Evolutionary conservation across 768 basidiomycete species (phyloP), one percentile per base, ranked within the genome.

Genomic region (Termitomyces sp.): DNA sequence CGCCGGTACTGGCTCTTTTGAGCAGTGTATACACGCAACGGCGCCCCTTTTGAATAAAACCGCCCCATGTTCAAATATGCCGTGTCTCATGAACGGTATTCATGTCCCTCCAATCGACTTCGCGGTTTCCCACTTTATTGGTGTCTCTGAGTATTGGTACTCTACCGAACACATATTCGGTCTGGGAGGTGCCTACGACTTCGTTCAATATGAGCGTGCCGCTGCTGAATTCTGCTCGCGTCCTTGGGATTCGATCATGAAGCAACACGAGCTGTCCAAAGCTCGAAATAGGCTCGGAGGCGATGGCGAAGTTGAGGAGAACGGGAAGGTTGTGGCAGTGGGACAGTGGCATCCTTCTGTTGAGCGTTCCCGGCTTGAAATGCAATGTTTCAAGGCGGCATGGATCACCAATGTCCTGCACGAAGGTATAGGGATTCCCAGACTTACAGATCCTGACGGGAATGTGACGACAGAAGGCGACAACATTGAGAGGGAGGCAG

Each of bases 361-460:
- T 56, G 95, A 95, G 68, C 71, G 91, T 37, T 82, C 90, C 23
- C 82, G 96, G 46, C 73, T 99, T 57, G 84, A 96, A 73, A 91
- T 96, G 90, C 97, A 98, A 68, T 99, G 97, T 69, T 99, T 99
- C 85, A 99, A 99, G 71, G 94, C 96, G 1, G 95, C 97, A 2
- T 99, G 97, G 97, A 82, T 99, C 54, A 86, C 89, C 51, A 98
- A 98, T 70, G 89, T 99, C 38, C 71, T 99, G 2, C 96, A 98
- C 63, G 93, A 97, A 67, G 97, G 97, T 31, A 87, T 99, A 50
- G 94, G 94, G 9, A 83, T 99, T 68, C 97, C 97, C 26, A 80
- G 97, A 28, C 85, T 97, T 33, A 82, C 91, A 51, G 96, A 98
- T 68, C 77, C 82, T 1, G 91, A 84, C 2, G 95, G 95, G 0